Percentiles rank a stretch among this genome's conserved stretches.
These are phyloP conservation scores for Penicillium argentinense DNA, from an alignment of 495 filamentous ascomycete genomes.

Conservation along the genomic window DNA sequence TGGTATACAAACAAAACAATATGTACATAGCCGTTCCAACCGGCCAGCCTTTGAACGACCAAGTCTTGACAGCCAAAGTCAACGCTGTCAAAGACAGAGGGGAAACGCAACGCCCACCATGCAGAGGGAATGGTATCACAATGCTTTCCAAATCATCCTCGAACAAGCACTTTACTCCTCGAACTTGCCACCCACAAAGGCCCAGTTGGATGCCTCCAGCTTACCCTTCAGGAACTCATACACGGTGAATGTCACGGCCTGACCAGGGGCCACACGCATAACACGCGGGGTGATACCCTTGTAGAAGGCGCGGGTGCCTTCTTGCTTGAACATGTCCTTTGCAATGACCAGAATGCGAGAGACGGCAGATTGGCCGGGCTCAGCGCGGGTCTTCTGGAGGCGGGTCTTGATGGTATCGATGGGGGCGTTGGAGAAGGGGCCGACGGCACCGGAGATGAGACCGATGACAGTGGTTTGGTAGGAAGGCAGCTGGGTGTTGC, in stretches of 20 bases:
- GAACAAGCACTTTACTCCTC: constrained; percentile 59
- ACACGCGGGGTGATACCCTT: constrained; percentile 98
- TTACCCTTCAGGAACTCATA: constrained; percentile 89
- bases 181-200: constrained; percentile 64
- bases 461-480: constrained; percentile 93
- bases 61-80: constrained; percentile 1
- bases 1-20: constrained; percentile 29
- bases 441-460: constrained; percentile 89
- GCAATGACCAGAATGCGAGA: constrained; percentile 75
- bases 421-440: constrained; percentile 91
- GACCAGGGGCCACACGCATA: constrained; percentile 95
- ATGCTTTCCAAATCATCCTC: constrained; percentile 21
- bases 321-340: constrained; percentile 94
- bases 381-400: constrained; percentile 84
- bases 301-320: constrained; percentile 93
- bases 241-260: constrained; percentile 97
- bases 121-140: constrained; percentile 28
- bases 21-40: constrained; percentile 23
- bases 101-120: constrained; percentile 32
- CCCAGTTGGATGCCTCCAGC: constrained; percentile 70
- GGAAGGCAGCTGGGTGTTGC: constrained; percentile 64
- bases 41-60: constrained; percentile 12
- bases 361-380: constrained; percentile 76
- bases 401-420: constrained; percentile 99
- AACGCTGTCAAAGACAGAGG: constrained; percentile 11